phyloP scores from a whole-genome alignment of 345 rosid genomes.

The Euclidium syriacum region DNA sequence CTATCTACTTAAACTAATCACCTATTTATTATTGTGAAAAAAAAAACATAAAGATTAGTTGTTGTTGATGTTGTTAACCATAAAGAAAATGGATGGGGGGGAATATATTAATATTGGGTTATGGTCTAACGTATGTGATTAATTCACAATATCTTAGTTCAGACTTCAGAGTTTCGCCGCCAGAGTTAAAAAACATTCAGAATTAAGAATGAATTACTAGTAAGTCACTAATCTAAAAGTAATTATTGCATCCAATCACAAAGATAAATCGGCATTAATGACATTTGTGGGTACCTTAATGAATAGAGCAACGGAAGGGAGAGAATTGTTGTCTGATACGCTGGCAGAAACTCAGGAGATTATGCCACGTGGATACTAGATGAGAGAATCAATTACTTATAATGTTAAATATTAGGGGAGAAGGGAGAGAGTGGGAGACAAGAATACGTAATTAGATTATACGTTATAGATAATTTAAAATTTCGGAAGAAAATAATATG shows the following conservation, averaged over 20 bases:
- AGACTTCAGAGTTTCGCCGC: conserved; percentile 10
- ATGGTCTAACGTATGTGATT: conserved; percentile 30
- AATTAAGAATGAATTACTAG: background rate
- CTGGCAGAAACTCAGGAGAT: conserved; percentile 23
- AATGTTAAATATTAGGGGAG: background rate
- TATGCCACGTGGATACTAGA: conserved; percentile 17
- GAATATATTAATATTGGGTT: conserved; percentile 10
- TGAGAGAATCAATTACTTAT: conserved; percentile 1
- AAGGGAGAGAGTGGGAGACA: conserved; percentile 24
- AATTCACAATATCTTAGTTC: conserved; percentile 25
- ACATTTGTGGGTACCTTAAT: conserved; percentile 17
- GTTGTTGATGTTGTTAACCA: conserved; percentile 18
- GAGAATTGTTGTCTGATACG: conserved; percentile 29
- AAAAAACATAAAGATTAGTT: background rate
- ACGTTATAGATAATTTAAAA: background rate
- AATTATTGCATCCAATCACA: background rate
- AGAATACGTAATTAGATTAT: conserved; percentile 6
- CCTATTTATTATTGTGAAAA: background rate
- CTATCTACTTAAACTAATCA: conserved; percentile 32
- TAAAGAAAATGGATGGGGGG: conserved; percentile 1
- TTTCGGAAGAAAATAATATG: background rate
- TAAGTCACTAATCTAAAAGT: background rate
- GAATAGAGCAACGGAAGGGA: background rate
- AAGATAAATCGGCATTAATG: background rate
- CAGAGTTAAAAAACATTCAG: background rate